Evolutionary conservation across 2,329 filamentous ascomycete genomes (phyloP), one percentile per base, ranked within the genome.

Genomic region (Sordariomycetes sp.): DNA sequence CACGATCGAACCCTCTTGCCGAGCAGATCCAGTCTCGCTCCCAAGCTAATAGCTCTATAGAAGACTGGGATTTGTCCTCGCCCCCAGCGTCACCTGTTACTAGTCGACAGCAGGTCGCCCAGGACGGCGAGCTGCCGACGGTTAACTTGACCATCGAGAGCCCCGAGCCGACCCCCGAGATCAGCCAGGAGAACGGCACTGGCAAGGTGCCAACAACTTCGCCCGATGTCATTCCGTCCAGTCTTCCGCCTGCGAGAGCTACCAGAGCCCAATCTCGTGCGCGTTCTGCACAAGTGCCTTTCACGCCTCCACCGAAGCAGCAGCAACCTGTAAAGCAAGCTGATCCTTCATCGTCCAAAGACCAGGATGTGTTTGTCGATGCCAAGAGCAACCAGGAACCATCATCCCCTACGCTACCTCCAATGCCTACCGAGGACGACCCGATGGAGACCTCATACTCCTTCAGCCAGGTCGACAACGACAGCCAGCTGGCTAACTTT

Each of bases 41-140:
- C 15, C 63, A 48, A 33, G 46, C 41, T 8, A 49, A 39, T 16
- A 50, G 36, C 37, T 47, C 49, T 1, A 33, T 60, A 25, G 54
- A 60, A 8, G 49, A 65, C 18, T 76, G 70, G 66, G 61, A 69
- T 8, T 67, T 75, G n/a, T 75, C 72, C 2, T 76, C 73, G 2
- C 72, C 73, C 8, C 66, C 66, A 1, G 68, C 64, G 9, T 74
- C 72, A 3, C 73, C 73, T 3, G 48, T 51, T 17, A 42, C 49
- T 3, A 51, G 44, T 15, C 53, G 50, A n/a, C 56, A 55, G 16
- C 34, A 38, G 7, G 35, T 37, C 14, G 31, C 39, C 10, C 15
- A 39, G 17, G 37, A 41, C 12, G 32, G 32, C 12, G 43, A 49
- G 33, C 30, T 41, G 8, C 35, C 35, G 3, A 33, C 40, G 7